phyloP scores from a whole-genome alignment of 1,139 yeast genomes.

The Geotrichum klebahnii region DNA sequence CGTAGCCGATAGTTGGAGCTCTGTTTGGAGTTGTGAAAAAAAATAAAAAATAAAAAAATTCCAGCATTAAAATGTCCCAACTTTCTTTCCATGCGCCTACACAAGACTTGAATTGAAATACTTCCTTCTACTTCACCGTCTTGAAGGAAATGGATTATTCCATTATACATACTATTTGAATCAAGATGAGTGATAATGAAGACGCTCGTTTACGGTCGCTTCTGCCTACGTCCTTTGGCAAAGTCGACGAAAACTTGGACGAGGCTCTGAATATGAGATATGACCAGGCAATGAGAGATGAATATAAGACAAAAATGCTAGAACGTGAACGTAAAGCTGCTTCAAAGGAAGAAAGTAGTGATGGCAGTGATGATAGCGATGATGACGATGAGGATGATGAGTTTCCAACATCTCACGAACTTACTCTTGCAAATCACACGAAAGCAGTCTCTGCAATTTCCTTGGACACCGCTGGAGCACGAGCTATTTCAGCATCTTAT shows the following conservation, averaged over 20 bases:
- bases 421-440: constrained; percentile 32
- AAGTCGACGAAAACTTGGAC: constrained; percentile 5
- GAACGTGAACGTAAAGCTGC: background rate
- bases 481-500: constrained; percentile 35
- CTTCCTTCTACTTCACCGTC: background rate
- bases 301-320: constrained; percentile 6
- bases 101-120: background rate
- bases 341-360: background rate
- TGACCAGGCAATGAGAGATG: constrained; percentile 15
- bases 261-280: constrained; percentile 8
- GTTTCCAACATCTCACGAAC: constrained; percentile 38
- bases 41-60: background rate
- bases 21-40: background rate
- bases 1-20: background rate
- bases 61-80: background rate
- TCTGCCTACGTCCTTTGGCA: constrained; percentile 20
- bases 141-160: too few relatives aligned
- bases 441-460: constrained; percentile 34
- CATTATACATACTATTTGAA: background rate
- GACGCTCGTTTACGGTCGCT: constrained; percentile 4
- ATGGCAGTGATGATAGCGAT: constrained; percentile 19
- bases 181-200: constrained; percentile 9
- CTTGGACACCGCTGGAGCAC: constrained; percentile 35
- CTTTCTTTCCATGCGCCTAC: background rate
- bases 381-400: constrained; percentile 32